Conservation (phyloP, 108 stramenopile species). For the Bacterosira constricta region DNA sequence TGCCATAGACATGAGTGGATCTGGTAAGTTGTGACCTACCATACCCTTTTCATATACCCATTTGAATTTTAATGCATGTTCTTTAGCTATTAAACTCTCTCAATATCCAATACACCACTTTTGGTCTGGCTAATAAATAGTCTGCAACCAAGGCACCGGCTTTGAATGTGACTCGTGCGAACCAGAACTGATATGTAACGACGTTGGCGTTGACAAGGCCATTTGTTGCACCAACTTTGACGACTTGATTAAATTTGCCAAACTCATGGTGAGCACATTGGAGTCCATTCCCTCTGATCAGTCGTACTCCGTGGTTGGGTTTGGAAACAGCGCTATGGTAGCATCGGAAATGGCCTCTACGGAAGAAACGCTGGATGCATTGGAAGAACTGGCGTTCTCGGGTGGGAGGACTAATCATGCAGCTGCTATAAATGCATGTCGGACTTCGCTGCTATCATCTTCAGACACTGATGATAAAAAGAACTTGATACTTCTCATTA, state of each 20-base stretch:
- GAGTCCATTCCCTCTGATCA: constrained; percentile 6
- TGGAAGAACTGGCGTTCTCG: constrained; percentile 12
- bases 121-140: background rate
- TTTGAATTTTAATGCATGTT: background rate
- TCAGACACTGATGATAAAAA: constrained; percentile 10
- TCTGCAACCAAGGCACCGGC: constrained; percentile 11
- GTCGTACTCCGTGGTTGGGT: constrained; percentile 33
- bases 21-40: background rate
- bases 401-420: constrained; percentile 45
- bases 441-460: constrained; percentile 9
- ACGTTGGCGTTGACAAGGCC: background rate
- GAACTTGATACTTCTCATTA: constrained; percentile 38
- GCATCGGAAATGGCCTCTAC: constrained; percentile 6
- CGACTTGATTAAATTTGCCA: constrained; percentile 22
- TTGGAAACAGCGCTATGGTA: constrained; percentile 26
- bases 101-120: background rate
- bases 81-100: background rate
- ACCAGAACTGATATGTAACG: constrained; percentile 20
- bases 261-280: constrained; percentile 25
- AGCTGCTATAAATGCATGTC: constrained; percentile 35
- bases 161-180: constrained; percentile 31
- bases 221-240: constrained; percentile 40
- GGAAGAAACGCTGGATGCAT: constrained; percentile 7
- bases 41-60: too few species aligned
- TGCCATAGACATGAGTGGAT: constrained; percentile 44